Conservation (phyloP, 2,329 filamentous ascomycete genomes). For the Alternaria viburni region DNA sequence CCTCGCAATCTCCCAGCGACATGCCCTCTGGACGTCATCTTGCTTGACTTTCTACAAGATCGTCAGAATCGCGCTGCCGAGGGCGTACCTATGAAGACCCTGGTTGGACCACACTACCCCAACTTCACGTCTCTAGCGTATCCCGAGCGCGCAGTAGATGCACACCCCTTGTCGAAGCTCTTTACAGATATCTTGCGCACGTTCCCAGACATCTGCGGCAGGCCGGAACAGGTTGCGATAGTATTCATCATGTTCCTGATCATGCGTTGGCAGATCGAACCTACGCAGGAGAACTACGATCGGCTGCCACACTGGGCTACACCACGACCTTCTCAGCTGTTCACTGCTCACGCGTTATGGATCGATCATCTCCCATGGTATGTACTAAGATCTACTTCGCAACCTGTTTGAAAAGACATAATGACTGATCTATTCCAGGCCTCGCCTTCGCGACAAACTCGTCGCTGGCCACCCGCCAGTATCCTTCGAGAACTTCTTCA, state of each 20-base stretch:
- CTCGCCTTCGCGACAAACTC: conserved; percentile 73
- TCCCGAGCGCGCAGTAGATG: conserved; percentile 65
- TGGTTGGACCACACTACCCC: conserved; percentile 79
- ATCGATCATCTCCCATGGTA: conserved; percentile 79
- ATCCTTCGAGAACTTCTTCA: conserved; percentile 80
- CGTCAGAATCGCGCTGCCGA: conserved; percentile 70
- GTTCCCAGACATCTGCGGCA: conserved; percentile 78
- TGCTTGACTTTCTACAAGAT: conserved; percentile 78
- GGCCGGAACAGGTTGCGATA: conserved; percentile 82
- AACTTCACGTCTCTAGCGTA: conserved; percentile 80
- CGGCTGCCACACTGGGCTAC: conserved; percentile 75
- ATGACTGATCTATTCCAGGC: conserved; percentile 50
- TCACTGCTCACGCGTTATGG: conserved; percentile 77
- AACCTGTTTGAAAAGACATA: neutral
- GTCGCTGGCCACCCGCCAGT: conserved; percentile 62
- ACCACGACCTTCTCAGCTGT: conserved; percentile 70
- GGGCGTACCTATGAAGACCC: conserved; percentile 67
- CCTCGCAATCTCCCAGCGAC: conserved; percentile 68
- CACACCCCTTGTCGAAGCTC: conserved; percentile 81
- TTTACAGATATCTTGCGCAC: conserved; percentile 84
- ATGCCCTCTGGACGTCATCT: conserved; percentile 78
- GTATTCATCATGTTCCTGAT: conserved; percentile 86
- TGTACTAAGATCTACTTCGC: conserved; percentile 8
- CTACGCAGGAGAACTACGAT: conserved; percentile 79
- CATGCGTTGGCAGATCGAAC: conserved; percentile 82